Evolutionary conservation across 495 filamentous ascomycete genomes (phyloP), one percentile per base, ranked within the genome.

Genomic region (Penicillium daleae): DNA sequence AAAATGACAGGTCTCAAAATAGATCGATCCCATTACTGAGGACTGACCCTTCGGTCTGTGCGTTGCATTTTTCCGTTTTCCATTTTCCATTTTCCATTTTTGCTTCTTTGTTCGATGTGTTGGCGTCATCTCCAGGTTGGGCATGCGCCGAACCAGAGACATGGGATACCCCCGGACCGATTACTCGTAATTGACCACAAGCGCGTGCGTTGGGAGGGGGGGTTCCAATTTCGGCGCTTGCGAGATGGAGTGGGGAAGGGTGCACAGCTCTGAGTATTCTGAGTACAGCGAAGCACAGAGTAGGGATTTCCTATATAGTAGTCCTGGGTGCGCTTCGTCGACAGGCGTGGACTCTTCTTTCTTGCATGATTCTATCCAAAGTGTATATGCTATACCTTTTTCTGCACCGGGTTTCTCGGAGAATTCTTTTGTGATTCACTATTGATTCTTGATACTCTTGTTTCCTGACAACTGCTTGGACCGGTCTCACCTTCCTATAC

Each of bases 1-100:
- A 64, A 70, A 32, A 59, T 67, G 65, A 70, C 67, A 70, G 65
- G 60, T 65, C 62, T 68, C 17, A 53, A 65, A 67, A 65, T 71
- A 65, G 64, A 69, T 65, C 39, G 51, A 54, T 32, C 44, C 54
- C 46, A 60, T 70, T 59, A n/a, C n/a, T n/a, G n/a, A n/a, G n/a
- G n/a, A n/a, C n/a, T n/a, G n/a, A n/a, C 64, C 66, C 63, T 57
- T 31, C 35, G 56, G 68, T 66, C 66, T 57, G 63, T 71, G 65
- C 62, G n/a, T 46, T 6, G 22, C n/a, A 19, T 52, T 19, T 52
- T 52, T 3, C n/a, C n/a, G n/a, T n/a, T n/a, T n/a, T n/a, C n/a
- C n/a, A n/a, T n/a, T n/a, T n/a, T n/a, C n/a, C n/a, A n/a, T n/a
- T n/a, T n/a, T n/a, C n/a, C n/a, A n/a, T n/a, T 22, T 52, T 52